Evolutionary conservation across 2,329 filamentous ascomycete species (phyloP).

Genomic region (Cladosporium colombiae): DNA sequence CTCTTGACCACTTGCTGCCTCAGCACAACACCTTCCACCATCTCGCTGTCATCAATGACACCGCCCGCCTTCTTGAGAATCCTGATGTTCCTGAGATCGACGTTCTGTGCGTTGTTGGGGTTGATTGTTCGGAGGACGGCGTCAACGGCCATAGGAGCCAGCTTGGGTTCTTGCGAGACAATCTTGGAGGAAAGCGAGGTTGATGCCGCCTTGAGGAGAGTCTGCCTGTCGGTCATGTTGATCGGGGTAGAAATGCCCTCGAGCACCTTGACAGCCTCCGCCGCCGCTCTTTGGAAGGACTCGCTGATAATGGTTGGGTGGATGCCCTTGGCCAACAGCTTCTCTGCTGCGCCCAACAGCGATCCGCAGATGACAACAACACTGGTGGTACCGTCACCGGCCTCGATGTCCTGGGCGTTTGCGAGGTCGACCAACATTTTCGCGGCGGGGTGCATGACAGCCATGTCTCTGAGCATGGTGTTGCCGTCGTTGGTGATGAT

Average conservation of each 20-base stretch:
- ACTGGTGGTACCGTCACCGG: constrained; percentile 96
- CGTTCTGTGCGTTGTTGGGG: constrained; percentile 91
- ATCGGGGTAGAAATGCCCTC: constrained; percentile 97
- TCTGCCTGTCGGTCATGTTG: constrained; percentile 80
- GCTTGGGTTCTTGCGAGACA: constrained; percentile 92
- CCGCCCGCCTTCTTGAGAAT: constrained; percentile 97
- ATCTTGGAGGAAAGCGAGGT: constrained; percentile 98
- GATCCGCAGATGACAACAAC: constrained; percentile 98
- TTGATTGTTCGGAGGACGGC: constrained; percentile 95
- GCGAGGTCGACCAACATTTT: constrained; percentile 99
- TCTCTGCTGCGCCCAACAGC: constrained; percentile 88
- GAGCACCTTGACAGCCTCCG: constrained; percentile 82
- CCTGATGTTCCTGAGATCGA: constrained; percentile 93
- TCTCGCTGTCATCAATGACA: constrained; percentile 97
- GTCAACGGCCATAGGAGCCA: constrained; percentile 98
- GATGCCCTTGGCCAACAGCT: constrained; percentile 85
- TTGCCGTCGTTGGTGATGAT: constrained; percentile 99
- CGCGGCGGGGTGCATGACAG: constrained; percentile 97
- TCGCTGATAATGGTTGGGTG: constrained; percentile 98
- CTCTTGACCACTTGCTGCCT: constrained; percentile 93
- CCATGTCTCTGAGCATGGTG: constrained; percentile 99
- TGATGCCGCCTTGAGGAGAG: constrained; percentile 92
- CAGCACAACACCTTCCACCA: constrained; percentile 91
- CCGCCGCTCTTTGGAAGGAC: constrained; percentile 91
- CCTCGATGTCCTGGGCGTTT: constrained; percentile 96